Evolutionary conservation across 2,329 filamentous ascomycete species (phyloP).

Genomic region (Exophiala xenobiotica): DNA sequence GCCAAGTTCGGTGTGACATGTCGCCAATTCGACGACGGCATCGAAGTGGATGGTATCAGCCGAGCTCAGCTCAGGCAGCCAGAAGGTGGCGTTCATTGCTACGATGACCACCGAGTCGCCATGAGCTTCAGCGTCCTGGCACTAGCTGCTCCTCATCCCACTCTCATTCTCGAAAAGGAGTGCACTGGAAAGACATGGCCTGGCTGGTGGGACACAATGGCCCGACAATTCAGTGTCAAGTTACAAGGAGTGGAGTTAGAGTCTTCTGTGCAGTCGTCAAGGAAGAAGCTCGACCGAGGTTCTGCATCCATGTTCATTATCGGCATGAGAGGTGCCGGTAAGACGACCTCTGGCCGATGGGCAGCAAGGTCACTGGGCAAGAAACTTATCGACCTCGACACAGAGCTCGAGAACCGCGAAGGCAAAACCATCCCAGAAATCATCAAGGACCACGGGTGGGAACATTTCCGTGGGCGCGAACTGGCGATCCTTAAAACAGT

Average conservation of each 20-base stretch:
- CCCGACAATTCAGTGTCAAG: conserved; percentile 71
- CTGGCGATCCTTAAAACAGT: conserved; percentile 69
- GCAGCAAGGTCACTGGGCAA: conserved; percentile 72
- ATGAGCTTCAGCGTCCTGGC: conserved; percentile 97
- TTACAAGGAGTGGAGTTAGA: conserved; percentile 71
- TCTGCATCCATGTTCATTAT: conserved; percentile 82
- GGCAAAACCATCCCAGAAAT: conserved; percentile 82
- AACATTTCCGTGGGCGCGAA: conserved; percentile 80
- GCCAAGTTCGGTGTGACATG: conserved; percentile 89
- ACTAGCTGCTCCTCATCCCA: conserved; percentile 66
- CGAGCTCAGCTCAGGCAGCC: conserved; percentile 56
- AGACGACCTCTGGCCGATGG: conserved; percentile 90
- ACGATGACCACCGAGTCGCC: conserved; percentile 94
- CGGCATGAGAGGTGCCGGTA: conserved; percentile 95
- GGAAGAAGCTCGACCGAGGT: conserved; percentile 41
- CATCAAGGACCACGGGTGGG: conserved; percentile 77
- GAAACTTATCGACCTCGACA: conserved; percentile 82
- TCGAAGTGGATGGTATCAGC: conserved; percentile 62
- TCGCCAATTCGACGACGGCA: conserved; percentile 89
- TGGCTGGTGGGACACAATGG: conserved; percentile 93
- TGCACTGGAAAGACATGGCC: conserved; percentile 98
- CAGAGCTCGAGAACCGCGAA: conserved; percentile 73
- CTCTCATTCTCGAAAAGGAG: conserved; percentile 81
- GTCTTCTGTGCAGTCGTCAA: conserved; percentile 37
- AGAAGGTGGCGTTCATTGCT: conserved; percentile 75